Conservation (phyloP, 208 protist genomes). For the Trypanosomatidae sp. region DNA sequence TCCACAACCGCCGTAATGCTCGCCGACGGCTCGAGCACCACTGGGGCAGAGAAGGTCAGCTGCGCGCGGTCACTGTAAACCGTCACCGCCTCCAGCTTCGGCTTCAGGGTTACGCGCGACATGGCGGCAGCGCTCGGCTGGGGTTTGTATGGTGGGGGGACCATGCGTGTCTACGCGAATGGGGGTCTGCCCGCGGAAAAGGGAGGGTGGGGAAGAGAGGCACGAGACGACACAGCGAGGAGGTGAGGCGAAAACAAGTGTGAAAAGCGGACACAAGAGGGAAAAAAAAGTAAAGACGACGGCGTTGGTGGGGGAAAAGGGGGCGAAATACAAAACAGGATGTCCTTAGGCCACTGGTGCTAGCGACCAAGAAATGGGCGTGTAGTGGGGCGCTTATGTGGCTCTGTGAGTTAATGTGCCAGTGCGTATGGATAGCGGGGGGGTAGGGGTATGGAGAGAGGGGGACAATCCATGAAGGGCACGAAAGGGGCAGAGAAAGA, state of each 20-base stretch:
- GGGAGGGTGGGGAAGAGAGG: background rate
- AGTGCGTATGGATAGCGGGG: background rate
- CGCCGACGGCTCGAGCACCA: constrained; percentile 14
- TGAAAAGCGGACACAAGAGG: background rate
- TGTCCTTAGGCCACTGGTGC: background rate
- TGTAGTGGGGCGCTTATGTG: background rate
- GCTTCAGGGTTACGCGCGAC: constrained; percentile 21
- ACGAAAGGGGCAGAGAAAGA: background rate
- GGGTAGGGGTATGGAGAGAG: background rate
- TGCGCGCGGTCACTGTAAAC: constrained; percentile 33
- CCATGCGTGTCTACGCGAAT: background rate
- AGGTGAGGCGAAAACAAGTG: background rate
- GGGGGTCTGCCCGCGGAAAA: background rate
- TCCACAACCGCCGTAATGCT: constrained; percentile 15
- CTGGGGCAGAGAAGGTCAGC: constrained; percentile 23
- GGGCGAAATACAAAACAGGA: background rate
- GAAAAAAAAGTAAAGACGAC: background rate
- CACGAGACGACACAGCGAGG: background rate
- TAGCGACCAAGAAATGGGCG: background rate
- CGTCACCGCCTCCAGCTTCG: constrained; percentile 28
- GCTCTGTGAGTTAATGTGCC: background rate
- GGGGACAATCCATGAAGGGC: background rate
- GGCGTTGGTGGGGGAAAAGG: background rate
- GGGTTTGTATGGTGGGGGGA: background rate
- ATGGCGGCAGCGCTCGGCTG: constrained; percentile 1